Conservation (phyloP, 2,329 filamentous ascomycete genomes). For the Achaetomium macrosporum region DNA sequence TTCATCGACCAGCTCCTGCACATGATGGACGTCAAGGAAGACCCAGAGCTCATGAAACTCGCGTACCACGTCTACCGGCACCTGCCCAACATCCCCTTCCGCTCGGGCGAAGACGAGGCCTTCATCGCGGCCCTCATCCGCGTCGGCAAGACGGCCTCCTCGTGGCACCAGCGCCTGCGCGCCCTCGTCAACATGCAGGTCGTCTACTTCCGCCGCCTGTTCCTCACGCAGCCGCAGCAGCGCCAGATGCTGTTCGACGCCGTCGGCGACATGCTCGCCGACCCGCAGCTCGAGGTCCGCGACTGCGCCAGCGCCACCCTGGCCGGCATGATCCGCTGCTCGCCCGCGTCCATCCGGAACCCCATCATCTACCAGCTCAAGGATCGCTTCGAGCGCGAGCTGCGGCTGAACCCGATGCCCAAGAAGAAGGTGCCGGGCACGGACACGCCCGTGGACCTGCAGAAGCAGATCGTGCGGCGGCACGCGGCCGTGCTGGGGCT, state of each 20-base stretch:
- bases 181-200: slow-evolving; percentile 98
- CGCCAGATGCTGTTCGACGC: slow-evolving; percentile 80
- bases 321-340: slow-evolving; percentile 97
- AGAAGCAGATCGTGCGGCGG: slow-evolving; percentile 71
- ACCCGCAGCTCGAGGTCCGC: slow-evolving; percentile 87
- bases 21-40: slow-evolving; percentile 99
- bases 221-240: slow-evolving; percentile 70
- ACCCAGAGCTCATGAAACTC: slow-evolving; percentile 87
- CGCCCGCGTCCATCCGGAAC: slow-evolving; percentile 71
- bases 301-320: slow-evolving; percentile 88
- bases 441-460: slow-evolving; percentile 63
- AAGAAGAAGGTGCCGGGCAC: slow-evolving; percentile 61
- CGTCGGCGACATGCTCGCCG: slow-evolving; percentile 91
- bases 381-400: slow-evolving; percentile 68
- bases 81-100: slow-evolving; percentile 89
- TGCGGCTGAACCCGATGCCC: slow-evolving; percentile 82
- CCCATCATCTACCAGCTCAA: slow-evolving; percentile 72
- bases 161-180: slow-evolving; percentile 92
- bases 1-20: slow-evolving; percentile 92
- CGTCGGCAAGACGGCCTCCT: slow-evolving; percentile 75
- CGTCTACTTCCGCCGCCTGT: slow-evolving; percentile 93
- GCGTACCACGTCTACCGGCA: slow-evolving; percentile 97
- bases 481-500: slow-evolving; percentile 90
- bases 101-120: slow-evolving; percentile 72
- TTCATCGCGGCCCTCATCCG: slow-evolving; percentile 84